phyloP scores from a whole-genome alignment of 2,329 filamentous ascomycete species.

The Aspergillus quadrilineatus region DNA sequence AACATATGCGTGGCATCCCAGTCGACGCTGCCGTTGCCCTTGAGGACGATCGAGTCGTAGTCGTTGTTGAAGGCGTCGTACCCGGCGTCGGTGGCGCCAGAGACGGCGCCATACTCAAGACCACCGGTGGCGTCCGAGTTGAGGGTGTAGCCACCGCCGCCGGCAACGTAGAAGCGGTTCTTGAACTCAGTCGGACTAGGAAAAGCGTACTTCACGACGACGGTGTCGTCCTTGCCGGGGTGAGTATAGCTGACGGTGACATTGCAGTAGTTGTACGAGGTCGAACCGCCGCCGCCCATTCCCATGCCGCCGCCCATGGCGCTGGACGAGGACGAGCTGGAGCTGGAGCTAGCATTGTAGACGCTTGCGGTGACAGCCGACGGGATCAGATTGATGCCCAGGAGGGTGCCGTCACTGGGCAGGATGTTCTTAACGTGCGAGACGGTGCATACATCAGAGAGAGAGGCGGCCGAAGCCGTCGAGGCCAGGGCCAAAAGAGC shows the following conservation, averaged over 20 bases:
- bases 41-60: conserved; percentile 41
- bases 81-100: conserved; percentile 46
- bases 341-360: conserved; percentile 33
- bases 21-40: conserved; percentile 49
- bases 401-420: conserved; percentile 44
- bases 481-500: conserved; percentile 13
- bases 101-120: conserved; percentile 43
- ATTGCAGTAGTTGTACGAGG: conserved; percentile 37
- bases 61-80: conserved; percentile 45
- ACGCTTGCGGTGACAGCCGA: conserved; percentile 44
- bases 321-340: background rate
- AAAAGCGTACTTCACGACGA: conserved; percentile 41
- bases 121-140: conserved; percentile 40
- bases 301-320: conserved; percentile 20
- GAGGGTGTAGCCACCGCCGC: conserved; percentile 48
- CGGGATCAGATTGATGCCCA: conserved; percentile 44
- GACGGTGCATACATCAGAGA: conserved; percentile 45
- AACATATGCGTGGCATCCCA: conserved; percentile 37
- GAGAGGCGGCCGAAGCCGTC: conserved; percentile 17
- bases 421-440: conserved; percentile 45
- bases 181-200: conserved; percentile 39
- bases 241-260: conserved; percentile 46
- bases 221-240: conserved; percentile 40
- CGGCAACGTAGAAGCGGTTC: conserved; percentile 48
- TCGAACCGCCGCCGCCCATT: conserved; percentile 12